Evolutionary conservation across 257 asterid species (phyloP).

Genomic region (Solanum pinnatisectum): DNA sequence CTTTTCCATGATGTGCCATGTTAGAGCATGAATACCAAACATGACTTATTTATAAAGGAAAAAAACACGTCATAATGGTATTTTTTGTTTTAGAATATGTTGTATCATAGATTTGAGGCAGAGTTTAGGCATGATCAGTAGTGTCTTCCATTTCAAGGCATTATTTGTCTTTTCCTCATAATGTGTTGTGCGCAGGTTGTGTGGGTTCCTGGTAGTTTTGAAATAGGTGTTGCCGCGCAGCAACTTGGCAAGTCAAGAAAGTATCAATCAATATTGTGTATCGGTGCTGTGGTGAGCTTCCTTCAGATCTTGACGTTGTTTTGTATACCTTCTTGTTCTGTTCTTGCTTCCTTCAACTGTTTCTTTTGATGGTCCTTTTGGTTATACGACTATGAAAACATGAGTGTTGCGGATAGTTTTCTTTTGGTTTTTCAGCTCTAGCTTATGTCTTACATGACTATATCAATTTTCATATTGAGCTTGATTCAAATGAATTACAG

Average conservation of each 20-base stretch:
- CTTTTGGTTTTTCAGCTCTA: not conserved
- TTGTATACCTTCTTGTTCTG: not conserved
- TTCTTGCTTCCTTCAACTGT: not conserved
- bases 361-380: not conserved
- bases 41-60: not conserved
- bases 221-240: conserved; percentile 73
- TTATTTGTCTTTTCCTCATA: not conserved
- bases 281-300: conserved; percentile 88
- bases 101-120: not conserved
- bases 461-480: not conserved
- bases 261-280: conserved; percentile 75
- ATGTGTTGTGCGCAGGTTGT: conserved; percentile 41
- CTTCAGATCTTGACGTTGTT: not conserved
- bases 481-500: not conserved
- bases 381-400: not conserved
- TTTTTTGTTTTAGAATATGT: not conserved
- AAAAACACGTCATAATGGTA: not conserved
- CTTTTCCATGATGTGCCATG: not conserved
- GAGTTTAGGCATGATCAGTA: not conserved
- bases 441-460: not conserved
- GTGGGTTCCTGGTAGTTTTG: conserved; percentile 97
- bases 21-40: not conserved
- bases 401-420: not conserved
- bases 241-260: conserved; percentile 73
- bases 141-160: not conserved